Percentiles rank a stretch among this genome's conserved stretches.
Evolutionary conservation across 176 grass and related monocot species (phyloP).

Genomic region (Secale cereale): DNA sequence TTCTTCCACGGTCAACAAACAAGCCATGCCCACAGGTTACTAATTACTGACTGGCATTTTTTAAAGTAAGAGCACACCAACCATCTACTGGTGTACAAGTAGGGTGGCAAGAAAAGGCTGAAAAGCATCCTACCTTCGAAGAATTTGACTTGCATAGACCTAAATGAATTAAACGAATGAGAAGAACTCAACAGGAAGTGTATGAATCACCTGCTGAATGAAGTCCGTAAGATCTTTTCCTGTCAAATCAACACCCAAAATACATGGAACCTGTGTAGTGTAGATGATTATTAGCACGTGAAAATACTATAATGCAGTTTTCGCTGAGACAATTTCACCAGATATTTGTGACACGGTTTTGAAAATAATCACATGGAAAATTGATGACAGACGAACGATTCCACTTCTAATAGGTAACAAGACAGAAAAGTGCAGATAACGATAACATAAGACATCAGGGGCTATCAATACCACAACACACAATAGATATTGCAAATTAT

Average conservation of each 20-base stretch:
- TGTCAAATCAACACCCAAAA: conserved; percentile 83
- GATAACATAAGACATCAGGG: not conserved
- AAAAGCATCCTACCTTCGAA: not conserved
- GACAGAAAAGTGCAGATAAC: not conserved
- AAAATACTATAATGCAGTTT: not conserved
- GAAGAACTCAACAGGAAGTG: conserved; percentile 2
- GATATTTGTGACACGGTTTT: not conserved
- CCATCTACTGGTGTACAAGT: not conserved
- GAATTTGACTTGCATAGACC: not conserved
- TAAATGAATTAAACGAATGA: not conserved
- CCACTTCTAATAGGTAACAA: conserved; percentile 3
- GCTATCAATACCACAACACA: not conserved
- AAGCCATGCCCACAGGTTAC: not conserved
- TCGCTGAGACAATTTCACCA: not conserved
- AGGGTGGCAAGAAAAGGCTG: not conserved
- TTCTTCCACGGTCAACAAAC: not conserved
- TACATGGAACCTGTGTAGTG: conserved; percentile 82
- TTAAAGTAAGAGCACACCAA: not conserved
- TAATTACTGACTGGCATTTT: not conserved
- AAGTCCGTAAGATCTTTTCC: conserved; percentile 89
- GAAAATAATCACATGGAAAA: not conserved
- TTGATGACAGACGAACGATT: not conserved
- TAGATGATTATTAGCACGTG: conserved; percentile 16
- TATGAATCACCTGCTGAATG: conserved; percentile 66
- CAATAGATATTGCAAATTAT: not conserved